A percentile compares a stretch with the other conserved stretches of the same genome.
phyloP scores from a whole-genome alignment of 2,329 filamentous ascomycete genomes.

The Trichoderma sp. region DNA sequence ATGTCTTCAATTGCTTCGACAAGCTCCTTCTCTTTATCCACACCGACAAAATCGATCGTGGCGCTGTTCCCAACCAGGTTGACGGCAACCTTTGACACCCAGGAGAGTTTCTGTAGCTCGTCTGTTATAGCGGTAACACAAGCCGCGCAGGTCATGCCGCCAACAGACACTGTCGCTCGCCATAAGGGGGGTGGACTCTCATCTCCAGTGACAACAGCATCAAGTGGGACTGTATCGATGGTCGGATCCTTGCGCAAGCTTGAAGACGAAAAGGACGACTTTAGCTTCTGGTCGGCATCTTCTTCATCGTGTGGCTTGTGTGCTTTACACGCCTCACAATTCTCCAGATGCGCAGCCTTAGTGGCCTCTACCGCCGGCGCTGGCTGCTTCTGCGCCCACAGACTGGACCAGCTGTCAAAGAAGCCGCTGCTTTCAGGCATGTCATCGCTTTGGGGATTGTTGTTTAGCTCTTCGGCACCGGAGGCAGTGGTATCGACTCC shows the following conservation, averaged over 20 bases:
- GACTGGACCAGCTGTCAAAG: constrained; percentile 33
- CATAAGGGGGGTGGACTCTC: constrained; percentile 32
- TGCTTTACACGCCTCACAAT: constrained; percentile 38
- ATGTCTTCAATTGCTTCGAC: constrained; percentile 55
- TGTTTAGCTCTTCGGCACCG: constrained; percentile 31
- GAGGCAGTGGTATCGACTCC: constrained; percentile 42
- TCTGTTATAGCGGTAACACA: constrained; percentile 63
- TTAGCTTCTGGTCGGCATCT: neutral
- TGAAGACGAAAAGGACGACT: neutral
- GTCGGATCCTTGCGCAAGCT: neutral
- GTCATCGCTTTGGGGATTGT: constrained; percentile 25
- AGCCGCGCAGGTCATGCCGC: constrained; percentile 71
- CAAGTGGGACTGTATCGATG: neutral
- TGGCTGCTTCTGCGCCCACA: constrained; percentile 30
- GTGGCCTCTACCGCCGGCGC: constrained; percentile 26
- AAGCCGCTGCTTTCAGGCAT: constrained; percentile 24
- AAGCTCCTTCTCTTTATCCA: constrained; percentile 33
- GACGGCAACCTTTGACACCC: constrained; percentile 57
- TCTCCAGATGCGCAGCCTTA: constrained; percentile 36
- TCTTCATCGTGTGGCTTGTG: constrained; percentile 19
- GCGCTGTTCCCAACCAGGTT: constrained; percentile 68
- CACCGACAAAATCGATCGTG: constrained; percentile 51
- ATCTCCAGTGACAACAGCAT: constrained; percentile 21
- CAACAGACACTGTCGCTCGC: constrained; percentile 57
- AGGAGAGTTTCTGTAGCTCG: constrained; percentile 54